Evolutionary conservation across 306 rosid species (phyloP), one percentile per base, ranked within the genome.

Genomic region (Cicer arietinum): DNA sequence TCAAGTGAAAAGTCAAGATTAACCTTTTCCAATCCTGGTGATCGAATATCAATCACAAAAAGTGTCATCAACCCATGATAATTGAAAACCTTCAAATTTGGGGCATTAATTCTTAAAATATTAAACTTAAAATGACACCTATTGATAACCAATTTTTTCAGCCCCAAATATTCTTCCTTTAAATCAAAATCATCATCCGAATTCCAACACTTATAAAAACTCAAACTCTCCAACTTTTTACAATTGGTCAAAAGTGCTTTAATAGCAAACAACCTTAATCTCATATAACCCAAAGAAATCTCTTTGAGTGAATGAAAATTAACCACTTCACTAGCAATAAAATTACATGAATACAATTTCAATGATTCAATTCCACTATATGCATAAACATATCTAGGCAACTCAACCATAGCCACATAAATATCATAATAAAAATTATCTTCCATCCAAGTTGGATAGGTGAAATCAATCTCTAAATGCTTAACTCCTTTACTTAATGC

Each of bases 231-330:
- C 7, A 81, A 13, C 35, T 3, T 9, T 22, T 22, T 11, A 5
- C 78, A 64, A 12, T n/a, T 25, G 0, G 25, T n/a, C 2, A 81
- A 12, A 46, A 81, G 67, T 2, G 25, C 8, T 43, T 16, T 14
- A 11, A 77, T 6, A 1, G 20, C 14, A 18, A 3, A 0, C 0
- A 2, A 0, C 2, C 2, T 18, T 4, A 66, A 4, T 13, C n/a
- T 73, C 50, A 77, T 54, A 40, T 54, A 77, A 7, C 82, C 82
- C 9, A 77, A 77, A 18, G 48, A 77, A 42, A 82, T 67, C 3
- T 77, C 56, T 65, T 60, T 82, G 43, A 82, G 82, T 17, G 61
- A 51, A 41, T 13, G 30, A 53, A 82, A 82, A 9, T 18, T 16
- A 1, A 9, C 12, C 30, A 67, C 11, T 9, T 22, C 39, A n/a